Percentiles rank a stretch among this genome's conserved stretches.
These are phyloP conservation scores for Diphasiastrum complanatum DNA, from an alignment of 83 land plant species.

Conservation along the genomic window DNA sequence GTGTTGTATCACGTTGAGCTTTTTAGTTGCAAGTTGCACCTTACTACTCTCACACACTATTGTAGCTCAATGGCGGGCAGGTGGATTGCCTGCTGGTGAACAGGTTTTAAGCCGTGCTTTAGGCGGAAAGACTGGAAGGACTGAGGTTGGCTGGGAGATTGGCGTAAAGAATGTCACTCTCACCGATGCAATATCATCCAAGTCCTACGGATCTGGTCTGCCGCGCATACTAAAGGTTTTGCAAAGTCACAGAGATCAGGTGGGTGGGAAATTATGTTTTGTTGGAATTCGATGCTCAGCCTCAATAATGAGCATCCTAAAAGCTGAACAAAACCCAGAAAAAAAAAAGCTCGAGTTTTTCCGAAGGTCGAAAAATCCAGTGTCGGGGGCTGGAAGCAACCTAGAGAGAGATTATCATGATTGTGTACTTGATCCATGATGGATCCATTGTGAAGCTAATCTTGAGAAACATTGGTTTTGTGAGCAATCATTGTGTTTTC, in stretches of 20 bases:
- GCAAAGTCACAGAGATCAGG: conserved; percentile 83
- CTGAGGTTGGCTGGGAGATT: conserved; percentile 74
- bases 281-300: neutral
- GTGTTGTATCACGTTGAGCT: neutral
- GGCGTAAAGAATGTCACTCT: conserved; percentile 51
- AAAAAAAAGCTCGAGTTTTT: too few relatives aligned
- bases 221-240: conserved; percentile 48
- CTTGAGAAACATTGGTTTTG: too few relatives aligned
- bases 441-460: too few relatives aligned
- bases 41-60: neutral
- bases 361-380: too few relatives aligned
- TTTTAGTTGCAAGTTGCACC: neutral
- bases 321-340: too few relatives aligned
- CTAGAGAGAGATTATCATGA: too few relatives aligned
- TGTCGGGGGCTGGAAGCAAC: too few relatives aligned
- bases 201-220: conserved; percentile 33
- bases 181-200: conserved; percentile 22
- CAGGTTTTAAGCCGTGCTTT: conserved; percentile 86
- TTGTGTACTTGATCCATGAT: too few relatives aligned
- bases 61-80: neutral
- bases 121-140: conserved; percentile 82
- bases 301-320: neutral
- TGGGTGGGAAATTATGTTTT: conserved; percentile 1
- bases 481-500: too few relatives aligned
- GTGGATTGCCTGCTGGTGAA: neutral